Base-by-base conservation (phyloP, 495 filamentous ascomycete species). In the Neurospora terricola region DNA sequence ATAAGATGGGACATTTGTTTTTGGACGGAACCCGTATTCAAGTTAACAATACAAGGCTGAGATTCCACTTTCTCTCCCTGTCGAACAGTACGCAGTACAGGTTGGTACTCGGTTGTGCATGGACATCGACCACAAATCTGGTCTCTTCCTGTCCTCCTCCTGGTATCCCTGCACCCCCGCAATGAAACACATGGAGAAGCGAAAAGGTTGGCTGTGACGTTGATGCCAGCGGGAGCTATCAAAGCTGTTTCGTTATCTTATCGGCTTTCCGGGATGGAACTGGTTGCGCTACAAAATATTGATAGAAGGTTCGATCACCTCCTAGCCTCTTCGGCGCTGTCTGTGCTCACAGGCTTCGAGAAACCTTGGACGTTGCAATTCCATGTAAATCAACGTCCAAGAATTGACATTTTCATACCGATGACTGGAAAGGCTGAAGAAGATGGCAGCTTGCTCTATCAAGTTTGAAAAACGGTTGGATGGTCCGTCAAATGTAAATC, bases 361-460 rank as follows among this genome's bases (percentile, higher is more conserved):
- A 62, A 30, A 16, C 54, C 54, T 59, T 59, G 12, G 27, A 34
- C 10, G 18, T 54, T 54, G 34, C 34, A 34, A 34, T 34, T 34
- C 34, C 34, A 34, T 34, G 34, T 34, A 45, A 48, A 30, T 38
- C 37, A 48, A 36, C 18, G 27, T 69, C 21, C 11, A 6, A 59
- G 48, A 68, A 70, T 45, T 16, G 72, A 66, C 34, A 14, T 34
- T 34, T 27, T 5, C 10, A 70, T 45, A 70, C 34, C 62, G 69
- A 75, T 75, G 71, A 73, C 71, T 71, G 37, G 37, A 38, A 38
- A 38, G 34, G 34, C 34, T 34, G 39, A 45, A 45, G 42, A 45
- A 45, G 8, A 21, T 45, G 42, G 18, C 8, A n/a, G 7, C 18
- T 45, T 16, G 14, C 39, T 5, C 42, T 10, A 23, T 54, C 10